Evolutionary conservation across 2,329 filamentous ascomycete genomes (phyloP), one percentile per base, ranked within the genome.

Genomic region (Cladosporium sp.): DNA sequence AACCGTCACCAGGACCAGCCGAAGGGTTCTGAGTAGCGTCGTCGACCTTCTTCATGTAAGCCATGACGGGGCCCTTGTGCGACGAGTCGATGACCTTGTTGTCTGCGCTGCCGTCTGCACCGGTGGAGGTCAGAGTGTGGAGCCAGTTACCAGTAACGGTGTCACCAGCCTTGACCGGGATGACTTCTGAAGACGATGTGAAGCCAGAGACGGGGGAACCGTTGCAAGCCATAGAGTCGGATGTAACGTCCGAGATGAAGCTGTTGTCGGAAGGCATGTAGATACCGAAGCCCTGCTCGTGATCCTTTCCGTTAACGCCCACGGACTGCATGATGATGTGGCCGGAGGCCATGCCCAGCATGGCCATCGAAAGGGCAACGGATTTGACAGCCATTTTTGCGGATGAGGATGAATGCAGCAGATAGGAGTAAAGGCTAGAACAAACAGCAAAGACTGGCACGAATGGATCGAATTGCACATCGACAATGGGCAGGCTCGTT

Each of bases 251-350:
- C 12, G 78, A 80, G 8, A 87, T 79, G 6, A 85, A 84, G 11
- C 74, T 82, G 77, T 87, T 88, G 73, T 76, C 82, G 0, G 74
- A 59, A 1, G 84, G 84, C 55, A 59, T 59, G 55, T 59, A 80
- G 41, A 81, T 83, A 69, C 84, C 86, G 36, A 63, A 59, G 10
- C 59, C 62, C 76, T 76, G 77, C 70, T 82, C 82, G 32, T 78
- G 36, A 2, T 34, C 32, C 18, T 59, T 73, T 51, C 78, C 80
- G 68, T 84, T 82, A 70, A 84, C 79, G 59, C 81, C 83, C 49
- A 85, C 74, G 14, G 82, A 74, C 69, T 86, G 83, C 76, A 84
- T 85, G 41, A 79, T 82, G 54, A 84, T 82, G 69, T 86, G 84
- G 30, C 12, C 55, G 10, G 55, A 59, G 55, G 21, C 55, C 36